Conservation (phyloP, 768 basidiomycete species). For the Boletus eberwhitei region DNA sequence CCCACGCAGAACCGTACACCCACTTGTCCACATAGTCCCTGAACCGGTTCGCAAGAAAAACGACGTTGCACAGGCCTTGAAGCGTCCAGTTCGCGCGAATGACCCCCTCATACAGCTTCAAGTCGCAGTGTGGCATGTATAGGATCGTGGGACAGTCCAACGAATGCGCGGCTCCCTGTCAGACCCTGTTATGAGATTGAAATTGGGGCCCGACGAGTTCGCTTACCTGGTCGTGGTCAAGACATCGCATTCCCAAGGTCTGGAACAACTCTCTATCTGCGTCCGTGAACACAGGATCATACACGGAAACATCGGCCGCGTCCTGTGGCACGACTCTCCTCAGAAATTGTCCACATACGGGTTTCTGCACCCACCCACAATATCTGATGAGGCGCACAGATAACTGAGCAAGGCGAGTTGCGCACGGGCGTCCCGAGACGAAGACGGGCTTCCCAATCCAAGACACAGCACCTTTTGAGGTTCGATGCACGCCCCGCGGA, state of each 20-base stretch:
- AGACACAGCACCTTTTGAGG: conserved; percentile 54
- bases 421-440: conserved; percentile 57
- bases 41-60: conserved; percentile 66
- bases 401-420: conserved; percentile 67
- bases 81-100: conserved; percentile 59
- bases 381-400: conserved; percentile 48
- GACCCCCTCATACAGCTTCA: conserved; percentile 65
- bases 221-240: conserved; percentile 52
- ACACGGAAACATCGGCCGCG: conserved; percentile 47
- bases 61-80: conserved; percentile 41
- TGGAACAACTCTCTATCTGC: conserved; percentile 53
- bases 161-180: conserved; percentile 34
- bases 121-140: conserved; percentile 80
- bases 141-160: conserved; percentile 51
- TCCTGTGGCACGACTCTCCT: conserved; percentile 38
- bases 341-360: conserved; percentile 8
- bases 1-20: conserved; percentile 11
- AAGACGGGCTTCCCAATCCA: conserved; percentile 69
- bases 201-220: conserved; percentile 10
- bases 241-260: conserved; percentile 33
- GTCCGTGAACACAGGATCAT: conserved; percentile 72
- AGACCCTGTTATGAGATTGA: conserved; percentile 8
- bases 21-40: conserved; percentile 68
- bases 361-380: conserved; percentile 48
- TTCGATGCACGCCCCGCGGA: conserved; percentile 24